Evolutionary conservation across 2,329 filamentous ascomycete species (phyloP).

Genomic region (Periconia sp.): DNA sequence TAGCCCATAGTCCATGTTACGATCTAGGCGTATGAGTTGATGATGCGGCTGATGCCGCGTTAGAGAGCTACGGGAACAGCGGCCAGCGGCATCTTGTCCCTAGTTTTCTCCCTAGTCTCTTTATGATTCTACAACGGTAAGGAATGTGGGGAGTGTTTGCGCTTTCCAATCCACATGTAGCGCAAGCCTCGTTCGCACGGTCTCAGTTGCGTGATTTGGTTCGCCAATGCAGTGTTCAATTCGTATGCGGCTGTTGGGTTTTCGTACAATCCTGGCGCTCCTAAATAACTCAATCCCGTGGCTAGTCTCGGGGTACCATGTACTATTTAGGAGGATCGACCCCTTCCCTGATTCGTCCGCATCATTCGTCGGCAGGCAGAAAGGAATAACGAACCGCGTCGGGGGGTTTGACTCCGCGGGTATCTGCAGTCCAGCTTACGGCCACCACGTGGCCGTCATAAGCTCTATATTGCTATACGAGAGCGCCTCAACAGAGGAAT

Average conservation of each 20-base stretch:
- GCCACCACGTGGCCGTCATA: slow-evolving; percentile 33
- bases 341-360: slow-evolving; percentile 18
- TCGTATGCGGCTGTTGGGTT: background rate
- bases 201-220: slow-evolving; percentile 4
- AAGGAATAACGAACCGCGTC: slow-evolving; percentile 48
- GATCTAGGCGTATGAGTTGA: slow-evolving; percentile 12
- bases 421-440: slow-evolving; percentile 46
- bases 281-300: background rate
- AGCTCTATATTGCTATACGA: background rate
- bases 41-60: slow-evolving; percentile 7
- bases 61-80: background rate
- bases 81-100: background rate
- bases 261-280: slow-evolving; percentile 3
- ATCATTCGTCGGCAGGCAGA: slow-evolving; percentile 50
- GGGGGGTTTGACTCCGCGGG: slow-evolving; percentile 39
- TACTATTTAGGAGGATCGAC: background rate
- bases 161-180: slow-evolving; percentile 50
- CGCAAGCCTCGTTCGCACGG: slow-evolving; percentile 39
- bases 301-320: background rate
- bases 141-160: slow-evolving; percentile 40
- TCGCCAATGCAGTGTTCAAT: background rate
- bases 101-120: background rate
- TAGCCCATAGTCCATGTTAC: slow-evolving; percentile 6
- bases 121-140: slow-evolving; percentile 26
- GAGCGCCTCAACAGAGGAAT: slow-evolving; percentile 24